These are phyloP conservation scores for Rhodotorula sphaerocarpa DNA, from an alignment of 768 basidiomycete genomes.

Conservation along the genomic window DNA sequence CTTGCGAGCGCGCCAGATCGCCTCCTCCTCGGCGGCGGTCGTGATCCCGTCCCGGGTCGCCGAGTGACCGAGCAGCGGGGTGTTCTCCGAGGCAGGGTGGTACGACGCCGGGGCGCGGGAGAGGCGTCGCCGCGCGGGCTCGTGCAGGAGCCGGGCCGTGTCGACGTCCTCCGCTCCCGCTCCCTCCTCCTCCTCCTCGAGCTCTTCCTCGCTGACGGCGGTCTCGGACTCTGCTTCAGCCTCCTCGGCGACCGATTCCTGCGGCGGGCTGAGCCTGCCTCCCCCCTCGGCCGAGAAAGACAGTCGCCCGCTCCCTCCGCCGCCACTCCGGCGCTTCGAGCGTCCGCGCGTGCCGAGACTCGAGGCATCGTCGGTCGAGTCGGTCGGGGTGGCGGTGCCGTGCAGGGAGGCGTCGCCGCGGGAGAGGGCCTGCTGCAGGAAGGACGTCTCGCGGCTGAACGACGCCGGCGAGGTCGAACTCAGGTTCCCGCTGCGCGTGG, in stretches of 20 bases:
- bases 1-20: not conserved
- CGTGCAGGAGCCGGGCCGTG: too few relatives aligned
- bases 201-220: not conserved
- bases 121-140: too few relatives aligned
- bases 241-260: not conserved
- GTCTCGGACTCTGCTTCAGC: constrained; percentile 2
- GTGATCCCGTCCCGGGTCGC: not conserved
- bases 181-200: not conserved
- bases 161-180: not conserved
- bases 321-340: not conserved
- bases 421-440: constrained; percentile 17
- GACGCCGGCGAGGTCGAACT: constrained; percentile 21
- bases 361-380: not conserved
- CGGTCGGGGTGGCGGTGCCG: not conserved
- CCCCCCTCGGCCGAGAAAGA: constrained; percentile 21
- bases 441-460: constrained; percentile 20
- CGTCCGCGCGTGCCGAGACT: not conserved
- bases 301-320: not conserved
- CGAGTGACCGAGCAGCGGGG: not conserved
- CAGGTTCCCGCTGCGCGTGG: not conserved
- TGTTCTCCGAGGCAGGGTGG: not conserved
- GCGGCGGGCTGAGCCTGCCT: constrained; percentile 24
- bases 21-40: constrained; percentile 10
- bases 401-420: not conserved
- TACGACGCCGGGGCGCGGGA: not conserved